Percentiles rank a stretch among this genome's conserved stretches.
These are phyloP conservation scores for Nicotiana otophora DNA, from an alignment of 257 asterid genomes.

Conservation along the genomic window DNA sequence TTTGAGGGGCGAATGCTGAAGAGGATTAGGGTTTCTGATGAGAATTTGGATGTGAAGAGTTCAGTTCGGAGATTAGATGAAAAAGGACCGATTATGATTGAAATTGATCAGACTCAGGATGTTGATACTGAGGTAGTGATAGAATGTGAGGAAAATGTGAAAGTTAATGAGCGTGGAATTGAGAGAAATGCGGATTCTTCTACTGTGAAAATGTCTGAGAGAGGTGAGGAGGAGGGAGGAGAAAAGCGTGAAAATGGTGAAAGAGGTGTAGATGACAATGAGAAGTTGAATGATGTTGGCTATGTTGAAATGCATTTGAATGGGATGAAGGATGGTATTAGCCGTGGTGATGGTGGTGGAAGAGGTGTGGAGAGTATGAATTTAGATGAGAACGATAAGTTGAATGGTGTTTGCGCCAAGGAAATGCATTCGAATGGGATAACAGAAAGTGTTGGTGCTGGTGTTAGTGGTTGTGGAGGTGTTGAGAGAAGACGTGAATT, in stretches of 20 bases:
- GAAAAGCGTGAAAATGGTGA: background rate
- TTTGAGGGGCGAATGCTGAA: background rate
- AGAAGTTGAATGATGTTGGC: conserved; percentile 10
- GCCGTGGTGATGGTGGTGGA: background rate
- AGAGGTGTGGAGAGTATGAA: background rate
- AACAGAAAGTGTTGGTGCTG: background rate
- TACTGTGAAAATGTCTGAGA: conserved; percentile 5
- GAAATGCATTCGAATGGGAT: background rate
- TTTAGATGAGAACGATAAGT: background rate
- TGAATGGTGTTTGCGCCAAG: background rate
- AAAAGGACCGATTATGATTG: conserved; percentile 17
- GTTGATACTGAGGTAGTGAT: conserved; percentile 3
- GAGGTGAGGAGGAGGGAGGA: background rate
- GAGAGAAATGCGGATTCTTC: conserved; percentile 4
- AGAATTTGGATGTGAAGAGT: conserved; percentile 2
- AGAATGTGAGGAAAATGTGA: background rate
- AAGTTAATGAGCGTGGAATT: background rate
- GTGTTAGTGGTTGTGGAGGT: background rate
- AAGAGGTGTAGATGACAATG: conserved; percentile 13
- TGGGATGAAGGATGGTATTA: background rate
- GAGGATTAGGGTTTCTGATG: conserved; percentile 16
- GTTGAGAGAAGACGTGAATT: conserved; percentile 20
- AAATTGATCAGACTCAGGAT: conserved; percentile 9
- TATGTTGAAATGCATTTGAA: background rate
- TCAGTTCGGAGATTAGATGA: conserved; percentile 18